phyloP scores from a whole-genome alignment of 208 protist species.

The Acanthamoeba triangularis region DNA sequence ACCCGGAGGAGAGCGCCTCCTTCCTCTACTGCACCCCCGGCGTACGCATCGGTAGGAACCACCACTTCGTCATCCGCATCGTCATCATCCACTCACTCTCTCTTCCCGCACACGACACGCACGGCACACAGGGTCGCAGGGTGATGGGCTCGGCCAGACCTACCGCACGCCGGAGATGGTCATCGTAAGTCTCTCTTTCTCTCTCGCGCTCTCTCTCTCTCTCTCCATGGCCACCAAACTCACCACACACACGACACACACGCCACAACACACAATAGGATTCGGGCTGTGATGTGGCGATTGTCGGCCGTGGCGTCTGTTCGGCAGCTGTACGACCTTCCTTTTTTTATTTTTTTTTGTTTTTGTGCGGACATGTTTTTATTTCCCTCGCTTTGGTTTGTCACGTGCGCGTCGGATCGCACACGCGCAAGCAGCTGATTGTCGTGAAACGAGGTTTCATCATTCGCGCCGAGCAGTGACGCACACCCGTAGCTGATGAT shows the following conservation, averaged over 20 bases:
- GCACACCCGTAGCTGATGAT: too few relatives aligned
- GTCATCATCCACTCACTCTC: not conserved
- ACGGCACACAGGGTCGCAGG: slow-evolving; percentile 10
- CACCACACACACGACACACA: not conserved
- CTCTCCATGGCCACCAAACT: not conserved
- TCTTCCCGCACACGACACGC: not conserved
- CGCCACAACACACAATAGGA: slow-evolving; percentile 20
- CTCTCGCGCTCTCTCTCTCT: not conserved
- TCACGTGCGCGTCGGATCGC: not conserved
- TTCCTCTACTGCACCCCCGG: slow-evolving; percentile 76
- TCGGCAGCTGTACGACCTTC: slow-evolving; percentile 23
- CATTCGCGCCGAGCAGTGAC: too few relatives aligned
- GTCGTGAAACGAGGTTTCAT: too few relatives aligned
- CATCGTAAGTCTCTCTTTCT: slow-evolving; percentile 10
- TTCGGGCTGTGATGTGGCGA: slow-evolving; percentile 90
- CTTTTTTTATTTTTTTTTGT: not conserved
- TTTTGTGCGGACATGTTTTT: not conserved
- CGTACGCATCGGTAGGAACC: slow-evolving; percentile 52
- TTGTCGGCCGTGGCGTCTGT: slow-evolving; percentile 92
- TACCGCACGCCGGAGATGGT: slow-evolving; percentile 76
- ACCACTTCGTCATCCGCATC: not conserved
- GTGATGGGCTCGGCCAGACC: slow-evolving; percentile 72
- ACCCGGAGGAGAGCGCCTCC: slow-evolving; percentile 14
- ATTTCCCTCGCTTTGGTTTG: not conserved
- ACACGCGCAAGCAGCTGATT: not conserved